These are phyloP conservation scores for Pulveroboletus ravenelii DNA, from an alignment of 768 basidiomycete genomes.

Conservation along the genomic window DNA sequence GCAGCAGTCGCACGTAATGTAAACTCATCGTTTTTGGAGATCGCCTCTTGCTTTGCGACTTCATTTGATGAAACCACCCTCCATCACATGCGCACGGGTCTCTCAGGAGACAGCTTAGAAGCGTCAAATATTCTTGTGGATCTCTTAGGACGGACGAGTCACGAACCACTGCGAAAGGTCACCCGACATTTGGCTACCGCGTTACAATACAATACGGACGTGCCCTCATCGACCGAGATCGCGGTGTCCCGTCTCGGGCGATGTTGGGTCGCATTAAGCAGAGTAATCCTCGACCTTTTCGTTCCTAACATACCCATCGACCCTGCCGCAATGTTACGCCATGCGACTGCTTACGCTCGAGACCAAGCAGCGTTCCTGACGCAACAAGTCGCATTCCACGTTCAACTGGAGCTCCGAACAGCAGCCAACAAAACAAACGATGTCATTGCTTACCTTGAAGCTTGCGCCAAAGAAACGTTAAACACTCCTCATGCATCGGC, in stretches of 20 bases:
- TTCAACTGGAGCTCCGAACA: conserved; percentile 46
- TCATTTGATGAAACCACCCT: conserved; percentile 32
- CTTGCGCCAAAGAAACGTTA: conserved; percentile 28
- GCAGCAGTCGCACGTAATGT: not conserved
- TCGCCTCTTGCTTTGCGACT: conserved; percentile 41
- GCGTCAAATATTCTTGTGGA: conserved; percentile 25
- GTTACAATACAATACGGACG: conserved; percentile 16
- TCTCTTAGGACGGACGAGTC: conserved; percentile 31
- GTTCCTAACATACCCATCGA: conserved; percentile 85
- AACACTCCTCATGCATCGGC: conserved; percentile 24
- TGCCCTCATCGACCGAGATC: conserved; percentile 13
- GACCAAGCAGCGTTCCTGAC: conserved; percentile 38
- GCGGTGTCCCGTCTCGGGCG: conserved; percentile 37
- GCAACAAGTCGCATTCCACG: conserved; percentile 51
- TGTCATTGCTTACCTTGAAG: conserved; percentile 43
- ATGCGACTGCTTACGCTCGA: conserved; percentile 39
- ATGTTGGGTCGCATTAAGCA: conserved; percentile 59
- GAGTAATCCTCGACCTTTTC: conserved; percentile 61
- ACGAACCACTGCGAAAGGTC: conserved; percentile 34
- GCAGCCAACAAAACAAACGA: conserved; percentile 55
- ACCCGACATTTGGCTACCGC: conserved; percentile 29
- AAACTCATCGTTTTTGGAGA: conserved; percentile 27
- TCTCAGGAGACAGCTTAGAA: conserved; percentile 7
- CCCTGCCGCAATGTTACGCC: conserved; percentile 65
- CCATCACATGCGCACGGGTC: conserved; percentile 8